Base-by-base conservation (phyloP, 768 basidiomycete genomes). In the Pleurotus salmoneostramineus region DNA sequence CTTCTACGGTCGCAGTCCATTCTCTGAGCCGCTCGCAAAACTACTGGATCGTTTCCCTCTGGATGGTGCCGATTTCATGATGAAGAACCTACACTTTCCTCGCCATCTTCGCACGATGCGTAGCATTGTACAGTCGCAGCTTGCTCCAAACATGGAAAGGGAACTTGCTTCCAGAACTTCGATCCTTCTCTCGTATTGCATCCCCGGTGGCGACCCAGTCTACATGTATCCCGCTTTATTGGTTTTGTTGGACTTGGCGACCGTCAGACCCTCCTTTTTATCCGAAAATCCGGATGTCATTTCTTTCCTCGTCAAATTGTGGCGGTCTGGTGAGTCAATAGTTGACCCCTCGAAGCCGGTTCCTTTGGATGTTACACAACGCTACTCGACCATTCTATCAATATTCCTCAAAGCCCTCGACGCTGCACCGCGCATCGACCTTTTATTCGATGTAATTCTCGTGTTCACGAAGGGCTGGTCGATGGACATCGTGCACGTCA, bases 21-120 rank as follows among this genome's bases (percentile, higher is more conserved):
- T 99, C 72, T 97, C 96, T 0, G 86, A 91, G 59, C 95, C 95
- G 5, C 74, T 98, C 49, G 93, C 91, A 15, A 87, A 87, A 68
- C 98, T 95, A 71, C 80, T 98, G 17, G 87, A 98, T 70, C 87
- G 93, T 6, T 98, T 97, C 71, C 89, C 93, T 0, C 76, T 72
- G 3, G 91, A 98, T 65, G 90, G 93, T 2, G 80, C 92, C 17
- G 86, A 92, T 50, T 93, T 92, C 69, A 90, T 99, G 70, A 74
- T 94, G 62, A 80, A 82, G 8, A 83, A 92, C 61, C 74, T 98
- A n/a, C 78, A 83, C 46, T 84, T 90, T 63, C 83, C 89, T 0
- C 82, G 88, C 42, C 88, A 93, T 66, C 77, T 97, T 44, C 85
- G 89, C 61, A 96, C 95, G 0, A 73, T 95, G 58, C 77, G 94